Base-by-base conservation (phyloP, 208 protist genomes). In the Trypanosoma brucei region DNA sequence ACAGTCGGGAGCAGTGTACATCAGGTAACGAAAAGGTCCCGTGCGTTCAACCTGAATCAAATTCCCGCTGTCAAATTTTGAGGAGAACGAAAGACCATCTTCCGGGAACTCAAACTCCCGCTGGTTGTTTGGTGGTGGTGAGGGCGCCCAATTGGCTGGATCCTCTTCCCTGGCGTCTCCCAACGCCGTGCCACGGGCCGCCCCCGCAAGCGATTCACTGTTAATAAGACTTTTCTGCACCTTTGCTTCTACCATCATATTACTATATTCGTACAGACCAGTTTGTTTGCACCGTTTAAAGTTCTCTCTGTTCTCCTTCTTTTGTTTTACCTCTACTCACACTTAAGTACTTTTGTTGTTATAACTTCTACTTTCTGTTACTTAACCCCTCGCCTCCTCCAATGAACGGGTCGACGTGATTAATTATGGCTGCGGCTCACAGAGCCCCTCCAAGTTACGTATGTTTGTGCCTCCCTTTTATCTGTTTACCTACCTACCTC, bases 11-110 rank as follows among this genome's bases (percentile, higher is more conserved):
- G 79, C 50, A 30, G 78, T 89, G 75, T 88, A 94, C 62, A 91
- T 70, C 63, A 76, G 77, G 62, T 97, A 93, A 22, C 75, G 69
- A 37, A 75, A 77, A 11, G 82, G 58, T 6, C 83, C 84, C 4
- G 78, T 33, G 9, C 81, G 79, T 72, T 97, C 93, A 34, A 94
- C 86, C 50, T 88, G 81, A 57, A 90, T 91, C 8, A 96, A 55
- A 71, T 97, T 97, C 34, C 93, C 93, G 56, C 83, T 92, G 70
- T 96, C 90, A 68, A 97, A 97, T 46, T 89, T 69, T 8, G 86
- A 93, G 13, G 83, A 91, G 48, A 97, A 96, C 60, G 79, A 76
- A 11, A 97, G 55, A 37, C 87, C 82, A 70, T 94, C 89, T 60
- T 95, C 85, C 7, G 72, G 61, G 57, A 95, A 92, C 63, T 83